A percentile compares a stretch with the other conserved stretches of the same genome.
Conservation (phyloP, 352 stramenopile genomes). For the Thalassiosira gravida region DNA sequence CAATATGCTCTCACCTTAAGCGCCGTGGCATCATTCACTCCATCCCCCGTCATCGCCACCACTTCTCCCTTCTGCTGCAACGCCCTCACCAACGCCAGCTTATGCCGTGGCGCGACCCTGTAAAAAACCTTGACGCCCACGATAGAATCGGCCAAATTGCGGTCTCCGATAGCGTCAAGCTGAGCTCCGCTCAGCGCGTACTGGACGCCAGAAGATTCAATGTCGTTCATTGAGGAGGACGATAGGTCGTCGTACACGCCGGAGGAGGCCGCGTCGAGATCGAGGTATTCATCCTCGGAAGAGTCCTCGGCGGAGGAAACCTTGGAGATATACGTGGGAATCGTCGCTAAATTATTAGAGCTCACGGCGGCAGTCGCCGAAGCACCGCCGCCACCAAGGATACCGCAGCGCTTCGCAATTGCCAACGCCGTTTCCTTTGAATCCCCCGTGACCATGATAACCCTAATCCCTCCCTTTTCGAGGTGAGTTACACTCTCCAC, state of each 20-base stretch:
- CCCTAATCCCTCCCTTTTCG: slow-evolving; percentile 93
- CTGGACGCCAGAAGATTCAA: slow-evolving; percentile 96
- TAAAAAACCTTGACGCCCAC: slow-evolving; percentile 94
- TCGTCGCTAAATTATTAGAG: no score
- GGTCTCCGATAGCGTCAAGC: slow-evolving; percentile 87
- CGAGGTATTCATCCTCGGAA: slow-evolving; percentile 91
- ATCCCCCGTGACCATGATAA: slow-evolving; percentile 99
- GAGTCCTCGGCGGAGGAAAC: slow-evolving; percentile 93
- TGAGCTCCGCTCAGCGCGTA: slow-evolving; percentile 89
- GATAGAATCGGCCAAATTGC: slow-evolving; percentile 45
- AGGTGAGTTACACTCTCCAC: slow-evolving; percentile 93
- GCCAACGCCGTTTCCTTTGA: slow-evolving; percentile 96
- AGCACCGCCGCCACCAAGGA: no score
- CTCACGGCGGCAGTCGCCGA: no score
- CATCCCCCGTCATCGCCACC: slow-evolving; percentile 97
- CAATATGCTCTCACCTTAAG: no score
- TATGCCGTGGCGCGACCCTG: slow-evolving; percentile 96
- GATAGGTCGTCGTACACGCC: no score
- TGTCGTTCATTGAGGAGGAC: no score
- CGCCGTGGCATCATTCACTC: slow-evolving; percentile 97
- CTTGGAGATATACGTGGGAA: slow-evolving; percentile 37
- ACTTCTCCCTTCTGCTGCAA: slow-evolving; percentile 93
- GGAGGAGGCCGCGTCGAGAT: slow-evolving; percentile 86
- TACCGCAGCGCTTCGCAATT: slow-evolving; percentile 95
- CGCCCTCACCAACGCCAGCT: slow-evolving; percentile 93